phyloP scores from a whole-genome alignment of 1,139 yeast genomes.

The Blastobotrys capitulatus region DNA sequence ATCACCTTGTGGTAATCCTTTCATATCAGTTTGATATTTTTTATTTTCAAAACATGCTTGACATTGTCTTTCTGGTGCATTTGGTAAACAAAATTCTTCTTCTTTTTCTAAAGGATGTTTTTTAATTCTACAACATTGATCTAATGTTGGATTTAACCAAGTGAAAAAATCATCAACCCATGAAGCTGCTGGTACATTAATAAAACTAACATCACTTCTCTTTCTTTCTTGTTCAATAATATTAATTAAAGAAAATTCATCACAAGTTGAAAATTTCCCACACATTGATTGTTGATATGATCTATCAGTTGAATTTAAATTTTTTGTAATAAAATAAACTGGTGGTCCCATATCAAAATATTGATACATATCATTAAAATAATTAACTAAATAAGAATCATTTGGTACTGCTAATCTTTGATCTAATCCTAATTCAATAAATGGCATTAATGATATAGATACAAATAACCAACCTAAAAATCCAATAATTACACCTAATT shows the following conservation, averaged over 20 bases:
- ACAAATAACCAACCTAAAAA: conserved; percentile 62
- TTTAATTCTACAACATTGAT: conserved; percentile 68
- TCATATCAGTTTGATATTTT: conserved; percentile 63
- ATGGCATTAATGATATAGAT: conserved; percentile 65
- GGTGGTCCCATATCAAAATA: conserved; percentile 91
- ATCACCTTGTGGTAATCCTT: conserved; percentile 72
- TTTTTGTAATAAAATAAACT: conserved; percentile 70
- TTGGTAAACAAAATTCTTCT: conserved; percentile 60
- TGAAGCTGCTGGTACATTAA: conserved; percentile 77
- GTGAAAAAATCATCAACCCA: conserved; percentile 91
- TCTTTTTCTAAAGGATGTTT: conserved; percentile 42
- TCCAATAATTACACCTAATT: conserved; percentile 45
- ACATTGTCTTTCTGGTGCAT: conserved; percentile 67
- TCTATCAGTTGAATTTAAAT: conserved; percentile 55
- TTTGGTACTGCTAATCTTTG: conserved; percentile 84
- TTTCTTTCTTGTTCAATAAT: conserved; percentile 82
- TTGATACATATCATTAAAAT: conserved; percentile 68
- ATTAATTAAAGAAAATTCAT: conserved; percentile 71
- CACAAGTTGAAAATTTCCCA: conserved; percentile 82
- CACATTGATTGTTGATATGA: conserved; percentile 68
- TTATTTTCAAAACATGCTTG: conserved; percentile 60
- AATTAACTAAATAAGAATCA: conserved; percentile 72
- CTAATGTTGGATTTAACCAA: conserved; percentile 82
- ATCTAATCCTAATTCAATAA: conserved; percentile 71
- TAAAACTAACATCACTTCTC: conserved; percentile 55